Conservation (phyloP, 2,329 filamentous ascomycete genomes). For the Aspergillus glaucus region DNA sequence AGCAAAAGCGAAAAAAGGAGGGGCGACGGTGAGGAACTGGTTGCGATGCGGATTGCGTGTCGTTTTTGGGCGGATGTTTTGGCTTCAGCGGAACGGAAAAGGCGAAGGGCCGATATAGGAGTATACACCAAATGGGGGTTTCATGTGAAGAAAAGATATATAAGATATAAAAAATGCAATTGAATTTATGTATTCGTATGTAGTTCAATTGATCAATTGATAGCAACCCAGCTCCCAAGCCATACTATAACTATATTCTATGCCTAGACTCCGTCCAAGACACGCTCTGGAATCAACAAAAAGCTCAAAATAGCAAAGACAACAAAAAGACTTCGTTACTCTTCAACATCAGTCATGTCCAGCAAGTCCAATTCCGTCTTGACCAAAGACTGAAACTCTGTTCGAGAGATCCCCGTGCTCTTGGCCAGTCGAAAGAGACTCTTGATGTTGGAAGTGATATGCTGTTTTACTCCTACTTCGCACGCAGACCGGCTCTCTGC, state of each 20-base stretch:
- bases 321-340: slow-evolving; percentile 5
- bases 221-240: no score
- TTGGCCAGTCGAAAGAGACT: slow-evolving; percentile 56
- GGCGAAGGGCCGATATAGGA: slow-evolving; percentile 16
- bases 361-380: slow-evolving; percentile 54
- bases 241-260: no score
- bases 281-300: neutral
- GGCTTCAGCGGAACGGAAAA: slow-evolving; percentile 17
- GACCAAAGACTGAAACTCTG: slow-evolving; percentile 56
- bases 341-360: slow-evolving; percentile 48
- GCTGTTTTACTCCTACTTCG: slow-evolving; percentile 56
- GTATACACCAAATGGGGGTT: neutral
- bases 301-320: neutral
- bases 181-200: no score
- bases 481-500: slow-evolving; percentile 48
- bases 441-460: slow-evolving; percentile 59
- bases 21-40: slow-evolving; percentile 1
- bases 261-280: no score
- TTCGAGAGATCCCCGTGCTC: slow-evolving; percentile 51
- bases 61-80: neutral
- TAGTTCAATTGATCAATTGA: no score
- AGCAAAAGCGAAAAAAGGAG: neutral
- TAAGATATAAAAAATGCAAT: no score
- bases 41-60: slow-evolving; percentile 4
- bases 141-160: neutral